A percentile compares a stretch with the other conserved stretches of the same genome.
These are phyloP conservation scores for Phytopythium mirpurense DNA, from an alignment of 352 stramenopile genomes.

Conservation along the genomic window DNA sequence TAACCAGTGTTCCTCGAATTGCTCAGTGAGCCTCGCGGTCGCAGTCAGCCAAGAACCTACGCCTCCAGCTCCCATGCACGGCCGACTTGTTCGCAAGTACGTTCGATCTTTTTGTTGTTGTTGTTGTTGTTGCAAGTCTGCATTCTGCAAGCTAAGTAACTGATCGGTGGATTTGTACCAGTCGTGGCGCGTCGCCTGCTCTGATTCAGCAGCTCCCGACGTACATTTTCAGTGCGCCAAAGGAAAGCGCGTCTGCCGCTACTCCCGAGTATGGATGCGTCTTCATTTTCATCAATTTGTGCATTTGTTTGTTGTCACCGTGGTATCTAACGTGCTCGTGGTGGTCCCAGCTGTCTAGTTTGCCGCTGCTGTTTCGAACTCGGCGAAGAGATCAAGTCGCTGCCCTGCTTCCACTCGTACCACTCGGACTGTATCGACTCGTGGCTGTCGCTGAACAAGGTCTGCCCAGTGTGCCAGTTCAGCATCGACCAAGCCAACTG, in stretches of 20 bases:
- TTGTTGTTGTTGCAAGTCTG: too few species aligned
- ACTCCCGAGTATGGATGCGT: constrained; percentile 51
- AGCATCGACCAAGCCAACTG: constrained; percentile 57
- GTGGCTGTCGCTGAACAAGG: constrained; percentile 90
- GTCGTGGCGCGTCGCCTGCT: constrained; percentile 47
- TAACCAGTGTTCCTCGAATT: too few species aligned
- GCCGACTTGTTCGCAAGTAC: constrained; percentile 22
- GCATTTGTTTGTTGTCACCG: too few species aligned
- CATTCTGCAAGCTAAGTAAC: too few species aligned
- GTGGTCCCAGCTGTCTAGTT: constrained; percentile 81
- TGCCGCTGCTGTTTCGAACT: constrained; percentile 88
- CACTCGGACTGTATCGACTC: constrained; percentile 92
- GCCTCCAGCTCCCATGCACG: constrained; percentile 14
- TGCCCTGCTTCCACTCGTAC: constrained; percentile 93
- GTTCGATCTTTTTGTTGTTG: background rate
- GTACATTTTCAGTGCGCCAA: constrained; percentile 63
- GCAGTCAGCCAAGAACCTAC: constrained; percentile 23
- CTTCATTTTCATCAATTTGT: background rate
- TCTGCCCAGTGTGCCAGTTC: constrained; percentile 88
- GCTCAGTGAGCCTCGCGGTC: constrained; percentile 55
- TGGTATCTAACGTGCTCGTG: too few species aligned
- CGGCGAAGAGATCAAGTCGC: constrained; percentile 90
- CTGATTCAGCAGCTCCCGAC: constrained; percentile 81
- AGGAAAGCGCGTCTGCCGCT: constrained; percentile 27
- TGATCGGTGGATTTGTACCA: constrained; percentile 17